Conservation (phyloP, 208 protist genomes). For the Histomonas meleagridis region DNA sequence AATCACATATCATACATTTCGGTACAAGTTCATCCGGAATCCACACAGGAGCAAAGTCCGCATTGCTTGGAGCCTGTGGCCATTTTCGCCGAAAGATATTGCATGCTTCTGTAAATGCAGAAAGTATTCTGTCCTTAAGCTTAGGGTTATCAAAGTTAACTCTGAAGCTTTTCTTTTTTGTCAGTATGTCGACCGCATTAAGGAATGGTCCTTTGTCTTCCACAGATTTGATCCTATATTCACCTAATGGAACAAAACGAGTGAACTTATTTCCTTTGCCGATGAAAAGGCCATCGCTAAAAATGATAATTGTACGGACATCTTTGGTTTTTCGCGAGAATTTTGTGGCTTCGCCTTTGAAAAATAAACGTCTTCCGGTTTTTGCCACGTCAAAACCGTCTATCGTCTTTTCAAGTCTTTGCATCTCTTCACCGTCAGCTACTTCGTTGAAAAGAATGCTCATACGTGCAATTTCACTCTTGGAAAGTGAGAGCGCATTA, state of each 20-base stretch:
- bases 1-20: not conserved
- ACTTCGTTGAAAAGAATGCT: no score
- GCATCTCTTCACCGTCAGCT: no score
- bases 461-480: no score
- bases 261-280: not conserved
- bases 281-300: not conserved
- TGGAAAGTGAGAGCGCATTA: no score
- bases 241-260: not conserved
- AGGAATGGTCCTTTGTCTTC: not conserved
- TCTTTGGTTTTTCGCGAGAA: not conserved
- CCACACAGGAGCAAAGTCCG: not conserved
- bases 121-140: not conserved
- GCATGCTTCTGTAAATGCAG: not conserved
- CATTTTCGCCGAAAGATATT: not conserved
- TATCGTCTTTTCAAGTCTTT: no score
- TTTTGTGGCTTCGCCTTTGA: not conserved
- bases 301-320: not conserved
- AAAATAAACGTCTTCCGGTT: not conserved
- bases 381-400: no score
- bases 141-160: not conserved
- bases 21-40: not conserved
- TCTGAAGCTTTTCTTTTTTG: constrained; percentile 17
- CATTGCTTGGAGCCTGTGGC: not conserved
- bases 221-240: not conserved
- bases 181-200: not conserved